Evolutionary conservation across 2,329 filamentous ascomycete species (phyloP).

Genomic region (Apiospora saccharicola): DNA sequence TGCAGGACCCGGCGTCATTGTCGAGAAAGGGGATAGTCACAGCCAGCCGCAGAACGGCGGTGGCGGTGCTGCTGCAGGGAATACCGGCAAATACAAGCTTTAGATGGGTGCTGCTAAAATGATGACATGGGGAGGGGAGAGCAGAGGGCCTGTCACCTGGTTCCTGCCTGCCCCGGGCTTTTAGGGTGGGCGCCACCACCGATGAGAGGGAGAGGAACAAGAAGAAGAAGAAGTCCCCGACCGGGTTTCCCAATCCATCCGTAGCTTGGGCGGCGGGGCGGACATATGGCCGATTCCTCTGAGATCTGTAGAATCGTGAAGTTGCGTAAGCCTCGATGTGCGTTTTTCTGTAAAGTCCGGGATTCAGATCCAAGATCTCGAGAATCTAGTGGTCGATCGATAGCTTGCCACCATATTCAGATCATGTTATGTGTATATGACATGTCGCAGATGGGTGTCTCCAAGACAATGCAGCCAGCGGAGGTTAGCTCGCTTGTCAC

Average conservation of each 20-base stretch:
- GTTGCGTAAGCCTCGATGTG: background rate
- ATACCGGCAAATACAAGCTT: constrained; percentile 26
- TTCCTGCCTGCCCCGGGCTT: background rate
- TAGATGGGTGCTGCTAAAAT: constrained; percentile 5
- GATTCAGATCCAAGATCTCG: background rate
- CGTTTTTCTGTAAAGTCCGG: background rate
- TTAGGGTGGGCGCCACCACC: background rate
- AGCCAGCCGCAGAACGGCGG: background rate
- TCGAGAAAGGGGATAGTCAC: constrained; percentile 31
- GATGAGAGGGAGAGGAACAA: background rate
- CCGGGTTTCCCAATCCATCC: background rate
- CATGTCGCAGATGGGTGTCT: background rate
- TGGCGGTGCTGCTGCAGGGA: background rate
- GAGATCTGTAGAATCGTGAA: background rate
- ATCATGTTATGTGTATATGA: background rate
- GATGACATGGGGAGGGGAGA: background rate
- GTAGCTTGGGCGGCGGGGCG: background rate
- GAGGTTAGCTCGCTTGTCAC: background rate
- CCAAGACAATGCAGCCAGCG: constrained; percentile 3
- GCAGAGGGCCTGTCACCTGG: background rate
- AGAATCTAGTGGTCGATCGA: background rate
- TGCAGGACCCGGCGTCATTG: constrained; percentile 43
- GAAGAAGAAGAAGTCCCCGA: background rate
- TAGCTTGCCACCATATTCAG: background rate
- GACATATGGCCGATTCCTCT: background rate